A percentile compares a stretch with the other conserved stretches of the same genome.
phyloP scores from a whole-genome alignment of 257 asterid species.

The Solanum neorickii region DNA sequence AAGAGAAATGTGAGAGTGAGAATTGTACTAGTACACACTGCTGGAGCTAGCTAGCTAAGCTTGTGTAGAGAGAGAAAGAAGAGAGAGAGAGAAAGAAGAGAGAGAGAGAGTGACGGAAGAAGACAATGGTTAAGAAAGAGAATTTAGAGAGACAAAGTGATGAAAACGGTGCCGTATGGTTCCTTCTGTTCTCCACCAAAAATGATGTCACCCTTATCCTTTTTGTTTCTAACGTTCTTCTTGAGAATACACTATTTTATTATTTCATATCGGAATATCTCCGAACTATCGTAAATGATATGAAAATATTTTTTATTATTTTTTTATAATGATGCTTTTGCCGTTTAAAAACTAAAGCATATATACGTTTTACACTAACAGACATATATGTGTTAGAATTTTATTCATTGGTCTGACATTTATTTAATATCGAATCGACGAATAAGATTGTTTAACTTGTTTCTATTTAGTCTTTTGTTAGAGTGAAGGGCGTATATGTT shows the following conservation, averaged over 20 bases:
- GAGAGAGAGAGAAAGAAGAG: not conserved
- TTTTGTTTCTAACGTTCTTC: not conserved
- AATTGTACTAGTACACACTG: not conserved
- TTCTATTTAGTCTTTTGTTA: too few relatives aligned
- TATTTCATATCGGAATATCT: too few relatives aligned
- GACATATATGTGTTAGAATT: too few relatives aligned
- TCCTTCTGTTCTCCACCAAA: not conserved
- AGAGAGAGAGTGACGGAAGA: not conserved
- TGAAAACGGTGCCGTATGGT: conserved; percentile 3
- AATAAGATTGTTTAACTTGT: too few relatives aligned
- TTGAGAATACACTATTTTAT: not conserved
- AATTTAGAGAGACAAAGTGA: not conserved
- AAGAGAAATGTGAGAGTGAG: not conserved
- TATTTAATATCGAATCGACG: too few relatives aligned
- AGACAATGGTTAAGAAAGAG: conserved; percentile 1
- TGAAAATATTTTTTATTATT: accelerated
- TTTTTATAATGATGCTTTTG: accelerated
- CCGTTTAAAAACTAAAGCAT: too few relatives aligned
- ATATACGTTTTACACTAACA: too few relatives aligned
- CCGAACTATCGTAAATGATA: too few relatives aligned
- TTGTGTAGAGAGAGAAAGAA: not conserved
- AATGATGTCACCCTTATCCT: not conserved
- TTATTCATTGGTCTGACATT: too few relatives aligned
- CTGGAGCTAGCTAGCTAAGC: not conserved
- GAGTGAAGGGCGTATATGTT: too few relatives aligned